Evolutionary conservation across 1,284 basidiomycete species (phyloP), one percentile per base, ranked within the genome.

Genomic region (Apiotrichum sp.): DNA sequence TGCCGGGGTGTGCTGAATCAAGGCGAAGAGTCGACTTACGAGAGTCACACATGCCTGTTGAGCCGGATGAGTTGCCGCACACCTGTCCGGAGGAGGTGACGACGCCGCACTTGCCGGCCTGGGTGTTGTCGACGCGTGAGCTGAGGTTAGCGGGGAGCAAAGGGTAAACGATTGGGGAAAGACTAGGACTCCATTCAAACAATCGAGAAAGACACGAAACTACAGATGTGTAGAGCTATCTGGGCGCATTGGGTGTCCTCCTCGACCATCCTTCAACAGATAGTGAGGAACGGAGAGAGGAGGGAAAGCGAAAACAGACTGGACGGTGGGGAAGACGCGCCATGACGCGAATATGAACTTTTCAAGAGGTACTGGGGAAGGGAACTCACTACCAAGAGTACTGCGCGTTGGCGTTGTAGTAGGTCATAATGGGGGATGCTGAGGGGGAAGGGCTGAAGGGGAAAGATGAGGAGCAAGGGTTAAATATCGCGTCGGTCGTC

Each of bases 91-190:
- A 14, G 33, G 43, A 34, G 39, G 45, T 16, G 35, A 49, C 38
- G 44, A 51, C 50, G 49, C 51, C 51, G 47, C 55, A 57, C 9
- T 14, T 40, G 6, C 45, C 50, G 11, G 10, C 16, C 33, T 31
- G 35, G 41, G 36, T 38, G 8, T 41, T 13, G 13, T 35, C 41
- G 41, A 48, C 47, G 38, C 38, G 43, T n/a, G 43, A 45, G 40
- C 46, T 45, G 40, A n/a, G 14, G 40, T 41, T 6, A 16, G 40
- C n/a, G 40, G 6, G 9, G 8, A 14, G 8, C 40, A 6, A 14
- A 6, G 40, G 8, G 36, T 13, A 38, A 38, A 8, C 8, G 36
- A 8, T 13, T 13, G 36, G 36, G 36, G 36, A 38, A 38, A 9
- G 36, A 13, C 36, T 13, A 8, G 36, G 22, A 22, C 22, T 22